These are phyloP conservation scores for Naumovozyma dairenensis DNA, from an alignment of 805 yeast species.

Conservation along the genomic window DNA sequence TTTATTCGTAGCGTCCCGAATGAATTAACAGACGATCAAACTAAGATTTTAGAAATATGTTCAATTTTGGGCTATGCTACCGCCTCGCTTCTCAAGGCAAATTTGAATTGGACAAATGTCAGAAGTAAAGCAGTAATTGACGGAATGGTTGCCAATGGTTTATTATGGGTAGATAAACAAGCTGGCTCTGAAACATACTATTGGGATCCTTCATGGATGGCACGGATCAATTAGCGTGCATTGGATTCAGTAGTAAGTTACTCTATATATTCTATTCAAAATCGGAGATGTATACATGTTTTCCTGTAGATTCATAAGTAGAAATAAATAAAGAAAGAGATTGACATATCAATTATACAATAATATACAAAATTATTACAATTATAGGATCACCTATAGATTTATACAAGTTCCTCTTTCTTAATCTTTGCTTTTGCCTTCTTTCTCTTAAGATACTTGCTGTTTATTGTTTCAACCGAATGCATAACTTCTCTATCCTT, in stretches of 20 bases:
- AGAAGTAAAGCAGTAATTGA: conserved; percentile 57
- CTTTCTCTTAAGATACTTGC: conserved; percentile 43
- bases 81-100: conserved; percentile 53
- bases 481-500: conserved; percentile 48
- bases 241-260: too few species aligned
- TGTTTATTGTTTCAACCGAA: conserved; percentile 60
- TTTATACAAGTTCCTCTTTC: not conserved
- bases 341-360: too few species aligned
- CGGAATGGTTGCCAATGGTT: conserved; percentile 73
- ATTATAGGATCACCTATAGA: too few species aligned
- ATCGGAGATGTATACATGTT: too few species aligned
- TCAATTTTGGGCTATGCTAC: conserved; percentile 70
- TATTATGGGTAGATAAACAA: conserved; percentile 74
- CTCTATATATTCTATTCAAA: too few species aligned
- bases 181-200: conserved; percentile 36
- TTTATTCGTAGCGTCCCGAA: conserved; percentile 57
- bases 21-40: conserved; percentile 60
- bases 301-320: too few species aligned
- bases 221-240: too few species aligned
- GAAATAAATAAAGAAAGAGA: too few species aligned
- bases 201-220: conserved; percentile 74
- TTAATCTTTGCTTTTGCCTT: conserved; percentile 9
- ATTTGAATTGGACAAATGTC: conserved; percentile 60
- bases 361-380: too few species aligned
- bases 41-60: conserved; percentile 62